Percentiles rank a stretch among this genome's conserved stretches.
Evolutionary conservation across 768 basidiomycete genomes (phyloP).

Genomic region (Calocybe cyanea): DNA sequence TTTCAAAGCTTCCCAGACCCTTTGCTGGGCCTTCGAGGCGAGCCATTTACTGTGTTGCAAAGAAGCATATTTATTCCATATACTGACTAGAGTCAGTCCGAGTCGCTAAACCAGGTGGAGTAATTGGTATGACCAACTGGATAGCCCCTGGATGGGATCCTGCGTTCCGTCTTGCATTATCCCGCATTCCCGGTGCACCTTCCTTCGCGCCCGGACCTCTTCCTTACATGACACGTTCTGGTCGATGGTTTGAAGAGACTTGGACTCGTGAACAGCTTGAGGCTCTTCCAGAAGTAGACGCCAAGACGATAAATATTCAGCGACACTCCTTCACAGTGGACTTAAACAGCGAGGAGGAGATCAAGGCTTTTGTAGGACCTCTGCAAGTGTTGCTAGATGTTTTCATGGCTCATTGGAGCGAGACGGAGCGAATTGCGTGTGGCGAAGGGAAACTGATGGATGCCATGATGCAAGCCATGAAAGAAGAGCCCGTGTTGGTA

Average conservation of each 20-base stretch:
- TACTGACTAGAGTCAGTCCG: not conserved
- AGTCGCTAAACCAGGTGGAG: constrained; percentile 1
- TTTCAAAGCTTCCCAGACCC: constrained; percentile 2
- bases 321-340: constrained; percentile 1
- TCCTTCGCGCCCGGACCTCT: not conserved
- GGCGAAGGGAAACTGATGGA: not conserved
- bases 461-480: not conserved
- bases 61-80: too few relatives aligned
- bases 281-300: not conserved
- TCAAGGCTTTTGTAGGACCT: not conserved
- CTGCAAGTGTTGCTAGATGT: not conserved
- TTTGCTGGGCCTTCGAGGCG: not conserved
- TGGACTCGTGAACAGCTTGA: constrained; percentile 1
- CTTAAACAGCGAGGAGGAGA: not conserved
- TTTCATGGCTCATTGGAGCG: not conserved
- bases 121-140: constrained; percentile 2
- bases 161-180: constrained; percentile 1
- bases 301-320: not conserved
- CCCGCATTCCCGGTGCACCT: constrained; percentile 2
- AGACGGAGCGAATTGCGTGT: not conserved
- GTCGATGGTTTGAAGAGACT: not conserved
- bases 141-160: not conserved
- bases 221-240: not conserved
- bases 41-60: not conserved
- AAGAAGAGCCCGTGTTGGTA: not conserved